These are phyloP conservation scores for Hyphopichia buzzinii DNA, from an alignment of 1,139 yeast species.

Conservation along the genomic window DNA sequence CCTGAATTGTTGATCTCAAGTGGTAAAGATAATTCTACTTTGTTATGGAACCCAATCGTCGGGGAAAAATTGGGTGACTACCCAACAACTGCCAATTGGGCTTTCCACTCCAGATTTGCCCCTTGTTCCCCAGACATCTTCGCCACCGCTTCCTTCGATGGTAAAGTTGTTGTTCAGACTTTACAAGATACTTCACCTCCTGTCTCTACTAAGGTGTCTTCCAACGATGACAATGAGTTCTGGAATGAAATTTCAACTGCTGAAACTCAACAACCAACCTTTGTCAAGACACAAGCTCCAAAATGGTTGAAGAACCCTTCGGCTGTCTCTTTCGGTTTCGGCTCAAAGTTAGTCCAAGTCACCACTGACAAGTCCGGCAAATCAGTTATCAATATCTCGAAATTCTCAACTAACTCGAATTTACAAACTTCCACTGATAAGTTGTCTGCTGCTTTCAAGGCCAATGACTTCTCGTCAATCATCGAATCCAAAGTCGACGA, in stretches of 20 bases:
- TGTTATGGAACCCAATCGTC: conserved; percentile 83
- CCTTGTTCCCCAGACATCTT: conserved; percentile 86
- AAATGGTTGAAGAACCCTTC: conserved; percentile 79
- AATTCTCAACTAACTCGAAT: conserved; percentile 40
- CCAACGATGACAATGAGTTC: conserved; percentile 65
- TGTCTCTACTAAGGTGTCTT: conserved; percentile 40
- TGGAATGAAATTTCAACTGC: conserved; percentile 79
- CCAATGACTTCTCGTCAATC: conserved; percentile 52
- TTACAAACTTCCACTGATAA: conserved; percentile 42
- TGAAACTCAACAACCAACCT: conserved; percentile 72
- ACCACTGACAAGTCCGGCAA: conserved; percentile 39
- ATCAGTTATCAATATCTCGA: conserved; percentile 49
- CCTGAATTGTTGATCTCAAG: conserved; percentile 75
- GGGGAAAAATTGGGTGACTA: conserved; percentile 78
- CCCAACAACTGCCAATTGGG: conserved; percentile 94
- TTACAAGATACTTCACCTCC: conserved; percentile 79
- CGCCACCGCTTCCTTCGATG: conserved; percentile 93
- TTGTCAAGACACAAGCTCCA: conserved; percentile 78
- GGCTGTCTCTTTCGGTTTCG: conserved; percentile 86
- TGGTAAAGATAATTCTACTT: conserved; percentile 87
- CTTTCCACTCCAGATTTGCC: conserved; percentile 83
- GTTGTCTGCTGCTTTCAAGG: conserved; percentile 58
- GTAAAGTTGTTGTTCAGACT: conserved; percentile 78
- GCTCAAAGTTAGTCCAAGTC: conserved; percentile 78
- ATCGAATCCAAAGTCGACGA: conserved; percentile 51